Conservation (phyloP, 352 stramenopile species). For the Phytophthora citrophthora region DNA sequence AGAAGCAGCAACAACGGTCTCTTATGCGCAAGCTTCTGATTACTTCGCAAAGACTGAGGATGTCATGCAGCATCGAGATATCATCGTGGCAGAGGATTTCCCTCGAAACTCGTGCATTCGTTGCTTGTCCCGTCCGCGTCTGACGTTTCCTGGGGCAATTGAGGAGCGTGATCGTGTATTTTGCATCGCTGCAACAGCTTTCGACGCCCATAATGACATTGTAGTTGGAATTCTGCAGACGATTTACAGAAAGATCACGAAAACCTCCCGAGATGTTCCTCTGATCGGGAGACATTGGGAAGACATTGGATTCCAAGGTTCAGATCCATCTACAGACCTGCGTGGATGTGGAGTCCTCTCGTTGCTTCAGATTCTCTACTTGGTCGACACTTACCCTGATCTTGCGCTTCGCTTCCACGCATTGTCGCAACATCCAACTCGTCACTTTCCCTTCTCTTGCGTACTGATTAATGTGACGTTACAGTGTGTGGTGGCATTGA, state of each 20-base stretch:
- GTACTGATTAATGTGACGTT: slow-evolving; percentile 80
- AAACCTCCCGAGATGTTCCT: slow-evolving; percentile 39
- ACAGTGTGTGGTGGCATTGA: slow-evolving; percentile 69
- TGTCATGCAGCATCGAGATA: slow-evolving; percentile 48
- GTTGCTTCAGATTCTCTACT: slow-evolving; percentile 84
- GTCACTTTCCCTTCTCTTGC: slow-evolving; percentile 81
- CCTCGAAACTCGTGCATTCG: slow-evolving; percentile 56
- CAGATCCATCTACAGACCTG: slow-evolving; percentile 88
- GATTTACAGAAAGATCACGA: slow-evolving; percentile 60
- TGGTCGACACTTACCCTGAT: slow-evolving; percentile 72
- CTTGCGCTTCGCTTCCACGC: slow-evolving; percentile 54
- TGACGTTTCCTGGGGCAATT: slow-evolving; percentile 59
- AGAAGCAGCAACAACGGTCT: slow-evolving; percentile 14
- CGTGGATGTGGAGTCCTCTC: slow-evolving; percentile 86
- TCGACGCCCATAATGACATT: slow-evolving; percentile 51
- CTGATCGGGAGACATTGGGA: slow-evolving; percentile 86
- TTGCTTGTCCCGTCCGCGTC: slow-evolving; percentile 60
- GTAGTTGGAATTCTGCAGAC: slow-evolving; percentile 69
- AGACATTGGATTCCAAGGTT: slow-evolving; percentile 89
- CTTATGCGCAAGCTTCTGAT: slow-evolving; percentile 48
- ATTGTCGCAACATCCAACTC: slow-evolving; percentile 57
- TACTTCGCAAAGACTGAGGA: slow-evolving; percentile 54
- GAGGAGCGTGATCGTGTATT: slow-evolving; percentile 81
- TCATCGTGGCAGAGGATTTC: slow-evolving; percentile 67
- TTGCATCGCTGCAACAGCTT: slow-evolving; percentile 66